Base-by-base conservation (phyloP, 306 rosid species). In the Erythrophleum fordii region DNA sequence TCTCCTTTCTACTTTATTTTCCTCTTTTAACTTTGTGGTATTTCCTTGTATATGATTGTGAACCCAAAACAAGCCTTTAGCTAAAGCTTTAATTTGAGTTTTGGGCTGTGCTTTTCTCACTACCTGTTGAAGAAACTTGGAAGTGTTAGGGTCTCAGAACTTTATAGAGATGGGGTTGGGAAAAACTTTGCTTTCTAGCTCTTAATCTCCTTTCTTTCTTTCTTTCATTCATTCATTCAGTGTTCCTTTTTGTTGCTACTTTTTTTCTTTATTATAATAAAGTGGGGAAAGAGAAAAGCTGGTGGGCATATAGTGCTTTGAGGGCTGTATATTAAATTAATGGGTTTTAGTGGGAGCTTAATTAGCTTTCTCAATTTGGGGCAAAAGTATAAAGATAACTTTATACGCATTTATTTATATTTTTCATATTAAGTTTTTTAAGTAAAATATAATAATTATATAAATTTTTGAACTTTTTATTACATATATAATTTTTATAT, bases 51-150 rank as follows among this genome's bases (percentile, higher is more conserved):
- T 75, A 73, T 62, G 58, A 83, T 91, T 68, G 76, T 58, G 69
- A 83, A 85, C 71, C 86, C 85, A 80, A 86, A 87, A n/a, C 91
- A 87, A 82, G 80, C 77, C 78, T 88, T 89, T 81, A 79, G 85
- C 74, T 80, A 84, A 87, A 86, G 91, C 75, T 81, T 89, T 73
- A 51, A 51, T 1, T n/a, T 39, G 42, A 39, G 42, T 39, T 20
- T 25, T 25, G 52, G 80, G 77, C 69, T 78, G 83, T 52, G 80
- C 68, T 87, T 53, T 53, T 8, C 23, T 6, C 11, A 42, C 11
- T 1, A 42, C 11, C 46, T 55, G 75, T 86, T 78, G 87, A 87
- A 88, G 91, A 84, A 91, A 86, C 83, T 83, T 64, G 60, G 46
- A 89, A 76, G 90, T 56, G 72, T 66, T 82, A 83, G 80, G 81